Evolutionary conservation across 2,329 filamentous ascomycete genomes (phyloP).

Genomic region (Bimuria novae-zelandiae): DNA sequence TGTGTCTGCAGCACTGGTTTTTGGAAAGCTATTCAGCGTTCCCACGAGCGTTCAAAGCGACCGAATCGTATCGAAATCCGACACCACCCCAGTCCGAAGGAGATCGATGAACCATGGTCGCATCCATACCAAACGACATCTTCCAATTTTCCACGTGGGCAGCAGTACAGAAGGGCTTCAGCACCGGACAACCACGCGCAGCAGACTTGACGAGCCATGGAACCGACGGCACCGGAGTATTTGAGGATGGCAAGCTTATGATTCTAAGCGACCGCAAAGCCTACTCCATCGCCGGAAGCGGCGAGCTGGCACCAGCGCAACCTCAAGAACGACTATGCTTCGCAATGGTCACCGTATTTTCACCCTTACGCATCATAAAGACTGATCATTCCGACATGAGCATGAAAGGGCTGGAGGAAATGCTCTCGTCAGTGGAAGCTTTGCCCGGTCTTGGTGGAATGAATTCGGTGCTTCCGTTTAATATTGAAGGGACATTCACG

Average conservation of each 20-base stretch:
- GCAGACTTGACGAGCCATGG: slow-evolving; percentile 49
- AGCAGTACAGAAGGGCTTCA: slow-evolving; percentile 45
- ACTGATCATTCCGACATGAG: slow-evolving; percentile 22
- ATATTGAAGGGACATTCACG: slow-evolving; percentile 43
- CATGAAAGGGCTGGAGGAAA: slow-evolving; percentile 23
- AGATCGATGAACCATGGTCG: no score
- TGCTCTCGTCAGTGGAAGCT: slow-evolving; percentile 19
- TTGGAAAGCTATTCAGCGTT: no score
- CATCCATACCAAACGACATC: slow-evolving; percentile 51
- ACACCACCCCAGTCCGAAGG: no score
- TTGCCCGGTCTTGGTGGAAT: slow-evolving; percentile 26
- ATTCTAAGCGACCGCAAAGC: slow-evolving; percentile 42
- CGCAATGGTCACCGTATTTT: slow-evolving; percentile 49
- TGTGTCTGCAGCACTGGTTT: no score
- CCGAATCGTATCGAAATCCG: no score
- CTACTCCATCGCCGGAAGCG: slow-evolving; percentile 38
- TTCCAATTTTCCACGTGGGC: slow-evolving; percentile 50
- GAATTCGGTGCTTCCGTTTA: slow-evolving; percentile 50
- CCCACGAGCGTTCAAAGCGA: no score
- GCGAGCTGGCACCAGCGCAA: slow-evolving; percentile 37
- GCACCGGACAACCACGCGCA: slow-evolving; percentile 38
- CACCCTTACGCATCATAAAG: slow-evolving; percentile 38
- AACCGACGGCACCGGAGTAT: slow-evolving; percentile 50
- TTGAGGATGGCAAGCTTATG: slow-evolving; percentile 48
- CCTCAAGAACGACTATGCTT: slow-evolving; percentile 44